These are phyloP conservation scores for Luffa aegyptiaca DNA, from an alignment of 306 rosid genomes.

Conservation along the genomic window DNA sequence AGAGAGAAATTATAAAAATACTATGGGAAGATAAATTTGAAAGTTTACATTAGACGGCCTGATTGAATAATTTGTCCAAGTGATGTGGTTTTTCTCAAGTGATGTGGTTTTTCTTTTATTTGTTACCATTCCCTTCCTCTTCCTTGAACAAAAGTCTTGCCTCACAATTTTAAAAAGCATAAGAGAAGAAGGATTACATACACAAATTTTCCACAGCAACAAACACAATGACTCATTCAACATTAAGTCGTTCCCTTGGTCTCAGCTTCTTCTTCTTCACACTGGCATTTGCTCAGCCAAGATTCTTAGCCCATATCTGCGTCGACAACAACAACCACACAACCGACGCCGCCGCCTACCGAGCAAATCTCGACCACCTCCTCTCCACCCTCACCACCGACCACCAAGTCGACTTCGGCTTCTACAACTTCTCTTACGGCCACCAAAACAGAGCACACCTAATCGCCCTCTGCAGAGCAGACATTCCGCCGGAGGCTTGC, in stretches of 20 bases:
- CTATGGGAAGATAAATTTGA: too few species aligned
- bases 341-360: conserved; percentile 25
- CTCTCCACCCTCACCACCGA: conserved; percentile 27
- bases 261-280: not conserved
- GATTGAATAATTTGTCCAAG: too few species aligned
- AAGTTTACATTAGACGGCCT: too few species aligned
- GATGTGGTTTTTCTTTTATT: too few species aligned
- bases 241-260: not conserved
- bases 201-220: not conserved
- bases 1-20: too few species aligned
- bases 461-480: conserved; percentile 18
- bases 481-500: not conserved
- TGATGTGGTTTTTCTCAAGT: too few species aligned
- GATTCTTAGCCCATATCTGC: not conserved
- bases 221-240: not conserved
- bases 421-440: conserved; percentile 28
- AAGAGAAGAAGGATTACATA: not conserved
- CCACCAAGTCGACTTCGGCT: conserved; percentile 13
- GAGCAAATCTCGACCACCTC: conserved; percentile 32
- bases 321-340: conserved; percentile 27
- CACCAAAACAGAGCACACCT: conserved; percentile 15
- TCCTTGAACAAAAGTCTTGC: too few species aligned
- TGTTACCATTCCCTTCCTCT: too few species aligned
- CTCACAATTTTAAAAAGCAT: not conserved
- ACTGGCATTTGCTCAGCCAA: not conserved